phyloP scores from a whole-genome alignment of 768 basidiomycete genomes.

The Xerocomus spinulosus region DNA sequence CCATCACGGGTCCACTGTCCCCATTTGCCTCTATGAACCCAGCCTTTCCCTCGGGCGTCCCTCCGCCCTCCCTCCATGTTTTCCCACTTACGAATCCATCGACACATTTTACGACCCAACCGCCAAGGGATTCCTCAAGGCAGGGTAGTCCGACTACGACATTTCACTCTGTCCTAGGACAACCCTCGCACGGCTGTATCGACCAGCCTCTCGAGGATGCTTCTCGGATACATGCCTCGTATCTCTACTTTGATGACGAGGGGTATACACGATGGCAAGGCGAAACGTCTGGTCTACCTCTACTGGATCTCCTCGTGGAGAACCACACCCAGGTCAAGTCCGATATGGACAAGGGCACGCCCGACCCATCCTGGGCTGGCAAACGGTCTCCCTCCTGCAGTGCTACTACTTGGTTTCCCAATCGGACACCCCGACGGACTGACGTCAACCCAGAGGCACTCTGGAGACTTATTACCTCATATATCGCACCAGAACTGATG shows the following conservation, averaged over 20 bases:
- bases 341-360: constrained; percentile 27
- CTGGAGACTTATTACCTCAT: constrained; percentile 84
- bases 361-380: constrained; percentile 27
- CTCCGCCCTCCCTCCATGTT: constrained; percentile 73
- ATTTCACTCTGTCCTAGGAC: constrained; percentile 39
- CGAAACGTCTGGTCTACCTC: constrained; percentile 86
- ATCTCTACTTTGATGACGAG: constrained; percentile 84
- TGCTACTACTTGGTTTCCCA: constrained; percentile 71
- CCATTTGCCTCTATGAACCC: constrained; percentile 40
- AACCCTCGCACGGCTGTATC: constrained; percentile 23
- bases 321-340: constrained; percentile 46
- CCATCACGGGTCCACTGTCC: constrained; percentile 29
- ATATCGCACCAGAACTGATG: constrained; percentile 88
- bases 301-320: constrained; percentile 80
- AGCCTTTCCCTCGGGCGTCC: constrained; percentile 52
- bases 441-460: constrained; percentile 83
- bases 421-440: constrained; percentile 65
- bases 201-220: constrained; percentile 56
- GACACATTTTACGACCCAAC: constrained; percentile 59
- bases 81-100: constrained; percentile 81
- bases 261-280: constrained; percentile 89
- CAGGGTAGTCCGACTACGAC: constrained; percentile 42
- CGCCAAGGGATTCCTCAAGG: constrained; percentile 40
- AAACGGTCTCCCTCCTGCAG: constrained; percentile 34
- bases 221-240: constrained; percentile 67